Evolutionary conservation across 2,329 filamentous ascomycete genomes (phyloP).

Genomic region (Penicillium digitatum): DNA sequence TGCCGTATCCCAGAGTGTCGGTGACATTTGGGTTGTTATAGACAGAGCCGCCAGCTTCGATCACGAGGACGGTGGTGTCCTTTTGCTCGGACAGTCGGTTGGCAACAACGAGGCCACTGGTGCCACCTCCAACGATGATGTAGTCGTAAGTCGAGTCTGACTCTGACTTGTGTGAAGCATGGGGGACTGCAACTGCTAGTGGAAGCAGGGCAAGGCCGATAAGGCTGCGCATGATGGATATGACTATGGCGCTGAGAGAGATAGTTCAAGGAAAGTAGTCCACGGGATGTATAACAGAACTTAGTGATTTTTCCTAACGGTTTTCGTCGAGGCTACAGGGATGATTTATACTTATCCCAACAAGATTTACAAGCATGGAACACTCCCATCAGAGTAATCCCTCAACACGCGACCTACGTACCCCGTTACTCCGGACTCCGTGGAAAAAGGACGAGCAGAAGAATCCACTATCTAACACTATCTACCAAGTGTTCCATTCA

Average conservation of each 20-base stretch:
- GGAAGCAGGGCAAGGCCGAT: slow-evolving; percentile 14
- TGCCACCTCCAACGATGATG: slow-evolving; percentile 36
- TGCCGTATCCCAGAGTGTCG: slow-evolving; percentile 19
- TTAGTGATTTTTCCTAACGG: background rate
- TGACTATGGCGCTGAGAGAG: background rate
- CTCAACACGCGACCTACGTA: background rate
- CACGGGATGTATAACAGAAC: background rate
- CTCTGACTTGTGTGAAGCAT: slow-evolving; percentile 3
- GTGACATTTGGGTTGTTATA: slow-evolving; percentile 31
- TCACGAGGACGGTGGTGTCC: slow-evolving; percentile 25
- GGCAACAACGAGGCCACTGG: slow-evolving; percentile 32
- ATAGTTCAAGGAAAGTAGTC: too few species aligned
- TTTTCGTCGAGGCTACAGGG: background rate
- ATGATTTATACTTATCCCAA: background rate
- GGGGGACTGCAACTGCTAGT: slow-evolving; percentile 12
- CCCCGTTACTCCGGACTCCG: background rate
- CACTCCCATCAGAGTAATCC: background rate
- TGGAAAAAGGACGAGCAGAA: too few species aligned
- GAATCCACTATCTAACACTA: background rate
- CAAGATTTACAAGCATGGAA: background rate
- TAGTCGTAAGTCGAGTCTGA: slow-evolving; percentile 26
- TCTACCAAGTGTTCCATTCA: background rate
- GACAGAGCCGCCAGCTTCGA: slow-evolving; percentile 30
- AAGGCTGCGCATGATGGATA: slow-evolving; percentile 15
- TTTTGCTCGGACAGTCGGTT: slow-evolving; percentile 34